A percentile compares a stretch with the other conserved stretches of the same genome.
These are phyloP conservation scores for Epichloe scottii DNA, from an alignment of 2,329 filamentous ascomycete species.

Conservation along the genomic window DNA sequence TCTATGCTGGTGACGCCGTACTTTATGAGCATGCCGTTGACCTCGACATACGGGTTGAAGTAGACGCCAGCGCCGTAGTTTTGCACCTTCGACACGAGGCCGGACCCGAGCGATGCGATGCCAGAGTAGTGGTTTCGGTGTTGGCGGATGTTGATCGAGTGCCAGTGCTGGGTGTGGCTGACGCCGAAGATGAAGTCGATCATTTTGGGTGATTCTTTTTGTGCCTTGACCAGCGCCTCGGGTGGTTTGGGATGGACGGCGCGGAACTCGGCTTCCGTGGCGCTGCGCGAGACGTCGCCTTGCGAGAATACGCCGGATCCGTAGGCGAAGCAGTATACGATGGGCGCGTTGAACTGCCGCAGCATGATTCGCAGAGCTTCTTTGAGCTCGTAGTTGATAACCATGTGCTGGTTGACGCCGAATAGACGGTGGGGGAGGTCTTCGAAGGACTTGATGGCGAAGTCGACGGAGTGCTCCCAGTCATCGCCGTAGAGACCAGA, in stretches of 20 bases:
- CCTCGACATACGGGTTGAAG: constrained; percentile 89
- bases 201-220: constrained; percentile 85
- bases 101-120: constrained; percentile 72
- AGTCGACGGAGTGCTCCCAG: constrained; percentile 31
- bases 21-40: constrained; percentile 94
- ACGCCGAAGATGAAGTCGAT: constrained; percentile 98
- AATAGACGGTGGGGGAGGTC: constrained; percentile 45
- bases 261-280: constrained; percentile 43
- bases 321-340: constrained; percentile 94
- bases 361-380: constrained; percentile 76
- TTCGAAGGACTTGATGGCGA: constrained; percentile 29
- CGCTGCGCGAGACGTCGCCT: constrained; percentile 34
- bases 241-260: constrained; percentile 75
- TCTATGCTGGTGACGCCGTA: constrained; percentile 94
- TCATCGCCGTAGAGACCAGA: constrained; percentile 26
- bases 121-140: constrained; percentile 88
- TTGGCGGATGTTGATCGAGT: constrained; percentile 79
- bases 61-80: constrained; percentile 93
- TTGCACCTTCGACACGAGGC: constrained; percentile 72
- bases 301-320: constrained; percentile 95
- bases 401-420: constrained; percentile 91
- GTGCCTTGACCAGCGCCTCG: constrained; percentile 67
- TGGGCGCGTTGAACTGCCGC: constrained; percentile 84
- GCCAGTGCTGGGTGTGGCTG: constrained; percentile 90
- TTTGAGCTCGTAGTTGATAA: constrained; percentile 92